Evolutionary conservation across 352 stramenopile species (phyloP), one percentile per base, ranked within the genome.

Genomic region (Globisporangium megalacanthum): DNA sequence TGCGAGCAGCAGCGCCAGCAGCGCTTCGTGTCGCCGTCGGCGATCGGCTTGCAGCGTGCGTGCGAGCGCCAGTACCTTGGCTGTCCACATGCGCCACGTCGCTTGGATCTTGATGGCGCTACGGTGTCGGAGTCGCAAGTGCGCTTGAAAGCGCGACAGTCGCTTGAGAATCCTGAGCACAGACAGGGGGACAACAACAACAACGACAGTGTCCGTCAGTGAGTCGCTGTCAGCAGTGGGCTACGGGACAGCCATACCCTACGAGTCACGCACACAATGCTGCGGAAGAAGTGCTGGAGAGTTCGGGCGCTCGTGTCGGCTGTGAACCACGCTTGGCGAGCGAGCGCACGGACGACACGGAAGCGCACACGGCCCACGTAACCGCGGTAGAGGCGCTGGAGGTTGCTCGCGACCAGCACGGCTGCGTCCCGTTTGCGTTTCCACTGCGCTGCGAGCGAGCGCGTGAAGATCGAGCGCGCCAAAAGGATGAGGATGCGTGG

Each of bases 251-350:
- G 35, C 63, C 25, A 29, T 4, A 29, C 25, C 25, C 25, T 29
- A 29, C 6, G 7, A 35, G 19, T 3, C 5, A 15, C 78, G 58
- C 72, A 92, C 79, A 89, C 60, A 48, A 89, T 75, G 53, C 75
- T 83, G 42, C 78, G 80, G 52, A 91, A 91, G 60, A 91, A 89
- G 58, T 88, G 83, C 64, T 91, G 83, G 25, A 91, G 63, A 1
- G 35, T 39, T 4, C 80, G 69, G 13, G 83, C 78, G 17, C 61
- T 61, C 6, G 39, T 47, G 52, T 93, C 77, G 20, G 63, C 49
- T 8, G 55, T 50, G 60, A 77, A 86, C 52, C 53, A 71, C 25
- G 42, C 47, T 41, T 91, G 76, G 1, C 60, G 64, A 0, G 29
- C 20, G 8, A 45, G 51, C 11, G 69, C 75, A 20, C 80, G 61